phyloP scores from a whole-genome alignment of 257 asterid species.

The Phtheirospermum japonicum region DNA sequence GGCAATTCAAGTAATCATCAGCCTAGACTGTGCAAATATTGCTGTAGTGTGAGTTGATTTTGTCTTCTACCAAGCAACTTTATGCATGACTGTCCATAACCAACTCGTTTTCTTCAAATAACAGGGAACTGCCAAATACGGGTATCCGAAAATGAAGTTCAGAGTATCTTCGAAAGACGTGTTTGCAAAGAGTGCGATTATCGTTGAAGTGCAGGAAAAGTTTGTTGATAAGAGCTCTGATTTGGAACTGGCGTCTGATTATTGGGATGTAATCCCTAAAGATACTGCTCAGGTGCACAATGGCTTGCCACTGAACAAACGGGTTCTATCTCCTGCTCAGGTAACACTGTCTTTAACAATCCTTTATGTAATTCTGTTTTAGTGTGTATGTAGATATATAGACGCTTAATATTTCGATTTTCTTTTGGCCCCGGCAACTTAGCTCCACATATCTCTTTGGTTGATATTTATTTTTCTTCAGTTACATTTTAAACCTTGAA shows the following conservation, averaged over 20 bases:
- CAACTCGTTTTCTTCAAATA: conserved; percentile 34
- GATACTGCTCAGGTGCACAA: conserved; percentile 46
- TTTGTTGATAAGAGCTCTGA: conserved; percentile 25
- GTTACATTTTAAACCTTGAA: neutral
- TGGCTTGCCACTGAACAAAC: conserved; percentile 37
- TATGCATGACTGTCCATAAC: conserved; percentile 24
- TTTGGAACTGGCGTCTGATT: conserved; percentile 56
- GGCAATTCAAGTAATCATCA: conserved; percentile 30
- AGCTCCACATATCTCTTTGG: no score
- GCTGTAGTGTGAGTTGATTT: conserved; percentile 69
- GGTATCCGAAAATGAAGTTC: conserved; percentile 75
- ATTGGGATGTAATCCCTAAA: conserved; percentile 78
- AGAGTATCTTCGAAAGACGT: conserved; percentile 70
- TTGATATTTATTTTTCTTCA: no score
- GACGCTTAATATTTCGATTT: no score
- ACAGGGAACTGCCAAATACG: conserved; percentile 58
- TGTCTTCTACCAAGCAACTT: conserved; percentile 23
- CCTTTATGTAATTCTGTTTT: conserved; percentile 16
- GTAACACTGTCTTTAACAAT: conserved; percentile 36
- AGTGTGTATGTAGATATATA: no score
- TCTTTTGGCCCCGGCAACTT: no score
- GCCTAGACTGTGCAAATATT: conserved; percentile 61
- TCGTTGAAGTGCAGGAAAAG: conserved; percentile 58
- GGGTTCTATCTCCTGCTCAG: conserved; percentile 75
- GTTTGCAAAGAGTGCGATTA: conserved; percentile 65